Evolutionary conservation across 805 yeast species (phyloP), one percentile per base, ranked within the genome.

Genomic region (Spathaspora sp.): DNA sequence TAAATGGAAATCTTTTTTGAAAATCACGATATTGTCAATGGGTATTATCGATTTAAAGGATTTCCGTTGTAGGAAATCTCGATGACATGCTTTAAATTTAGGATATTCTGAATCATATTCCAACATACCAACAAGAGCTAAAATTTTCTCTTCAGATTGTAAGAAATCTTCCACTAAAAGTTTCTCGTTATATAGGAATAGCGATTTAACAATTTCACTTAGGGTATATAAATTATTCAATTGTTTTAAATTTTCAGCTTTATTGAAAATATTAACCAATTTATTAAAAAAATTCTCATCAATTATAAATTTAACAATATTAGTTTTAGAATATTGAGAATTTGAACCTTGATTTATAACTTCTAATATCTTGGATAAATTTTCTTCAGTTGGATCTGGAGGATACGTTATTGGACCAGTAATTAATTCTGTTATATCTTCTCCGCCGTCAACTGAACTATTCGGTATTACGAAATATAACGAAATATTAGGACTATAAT

Each of bases 71-170:
- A 90, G 65, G 61, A 80, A 86, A 19, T 81, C 81, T 49, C 97
- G 73, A 69, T 89, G 89, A 58, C 89, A 86, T 3, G 97, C 89
- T 66, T 89, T 91, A 56, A 78, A 77, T 12, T 76, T 76, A 1
- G 97, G 97, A 60, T 80, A 89, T 51, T 89, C 96, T 0, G 94
- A 87, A 65, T 94, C 97, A 66, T 90, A 73, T 66, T 94, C 99
- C 46, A 93, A 68, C 11, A 90, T 86, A 0, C 97, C 96, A 11
- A 86, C 79, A 3, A 89, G 69, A 1, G 87, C 87, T 59, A 65
- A 45, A 9, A 72, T 61, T 40, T 66, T 69, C 9, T 61, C 62
- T 47, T 71, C 75, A 8, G 63, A 53, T 3, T 63, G 57, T 4
- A 73, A 54, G 11, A 74, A 61, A 44, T 66, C 68, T 45, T 71